These are phyloP conservation scores for Aspergillus thermomutatus DNA, from an alignment of 2,329 filamentous ascomycete genomes.

Conservation along the genomic window DNA sequence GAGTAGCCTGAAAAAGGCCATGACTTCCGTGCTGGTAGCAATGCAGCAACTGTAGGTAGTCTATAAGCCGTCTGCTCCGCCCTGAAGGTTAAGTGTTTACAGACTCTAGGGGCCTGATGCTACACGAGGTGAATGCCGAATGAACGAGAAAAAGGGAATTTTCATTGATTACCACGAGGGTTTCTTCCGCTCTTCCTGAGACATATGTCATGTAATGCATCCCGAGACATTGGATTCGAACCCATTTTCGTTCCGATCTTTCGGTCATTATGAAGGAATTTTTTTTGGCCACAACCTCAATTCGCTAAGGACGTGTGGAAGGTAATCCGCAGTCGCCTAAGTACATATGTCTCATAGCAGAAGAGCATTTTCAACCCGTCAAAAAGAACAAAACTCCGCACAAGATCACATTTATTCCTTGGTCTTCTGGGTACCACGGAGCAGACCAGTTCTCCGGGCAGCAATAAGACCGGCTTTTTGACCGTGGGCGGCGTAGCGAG, in stretches of 20 bases:
- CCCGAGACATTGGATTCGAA: slow-evolving; percentile 18
- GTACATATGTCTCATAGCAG: slow-evolving; percentile 42
- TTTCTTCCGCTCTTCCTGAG: neutral
- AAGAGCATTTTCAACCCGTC: slow-evolving; percentile 40
- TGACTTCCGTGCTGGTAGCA: too few species aligned
- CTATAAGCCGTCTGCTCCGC: neutral
- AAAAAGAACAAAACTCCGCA: slow-evolving; percentile 59
- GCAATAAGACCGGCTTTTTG: slow-evolving; percentile 99
- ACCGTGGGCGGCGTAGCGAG: slow-evolving; percentile 93
- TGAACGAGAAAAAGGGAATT: slow-evolving; percentile 1
- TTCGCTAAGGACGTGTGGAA: slow-evolving; percentile 38
- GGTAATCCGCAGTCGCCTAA: slow-evolving; percentile 39
- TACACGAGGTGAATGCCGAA: neutral
- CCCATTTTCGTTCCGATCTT: slow-evolving; percentile 26
- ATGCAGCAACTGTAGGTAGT: neutral
- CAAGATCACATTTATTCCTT: slow-evolving; percentile 75
- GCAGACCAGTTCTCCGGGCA: slow-evolving; percentile 98
- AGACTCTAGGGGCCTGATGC: neutral
- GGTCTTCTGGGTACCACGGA: slow-evolving; percentile 99
- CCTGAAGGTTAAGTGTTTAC: neutral
- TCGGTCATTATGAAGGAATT: slow-evolving; percentile 29
- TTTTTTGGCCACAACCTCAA: slow-evolving; percentile 40
- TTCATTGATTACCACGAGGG: slow-evolving; percentile 1
- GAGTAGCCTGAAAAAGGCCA: too few species aligned
- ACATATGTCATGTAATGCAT: slow-evolving; percentile 9